Conservation (phyloP, 129 eudicot genomes). For the Pulicaria dysenterica region DNA sequence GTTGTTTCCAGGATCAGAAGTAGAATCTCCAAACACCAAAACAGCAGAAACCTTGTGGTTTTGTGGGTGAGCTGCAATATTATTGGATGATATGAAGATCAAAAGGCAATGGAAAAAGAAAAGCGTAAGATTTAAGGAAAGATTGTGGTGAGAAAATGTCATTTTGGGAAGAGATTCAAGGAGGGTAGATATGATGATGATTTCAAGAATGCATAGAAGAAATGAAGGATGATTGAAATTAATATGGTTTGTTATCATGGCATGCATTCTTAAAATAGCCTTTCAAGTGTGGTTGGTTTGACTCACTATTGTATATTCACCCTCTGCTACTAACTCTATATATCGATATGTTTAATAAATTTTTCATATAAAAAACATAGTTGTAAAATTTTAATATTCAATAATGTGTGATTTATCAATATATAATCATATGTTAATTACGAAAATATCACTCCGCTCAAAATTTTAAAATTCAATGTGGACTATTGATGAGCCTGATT, state of each 20-base stretch:
- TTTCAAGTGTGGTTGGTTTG: conserved; percentile 43
- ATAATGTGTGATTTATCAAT: no score
- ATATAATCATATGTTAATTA: no score
- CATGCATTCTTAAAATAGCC: conserved; percentile 34
- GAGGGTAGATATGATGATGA: conserved; percentile 32
- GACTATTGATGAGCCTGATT: no score
- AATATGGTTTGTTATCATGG: conserved; percentile 13
- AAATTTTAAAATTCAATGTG: no score
- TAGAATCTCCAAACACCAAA: conserved; percentile 79
- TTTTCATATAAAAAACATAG: neutral
- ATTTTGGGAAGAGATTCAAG: conserved; percentile 34
- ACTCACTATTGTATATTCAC: conserved; percentile 24
- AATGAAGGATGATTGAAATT: neutral
- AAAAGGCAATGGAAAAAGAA: conserved; percentile 17
- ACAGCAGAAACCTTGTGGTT: conserved; percentile 48
- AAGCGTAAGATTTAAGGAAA: conserved; percentile 12
- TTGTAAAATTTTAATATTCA: no score
- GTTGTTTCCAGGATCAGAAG: conserved; percentile 79
- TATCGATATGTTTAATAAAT: neutral
- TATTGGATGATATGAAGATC: conserved; percentile 30
- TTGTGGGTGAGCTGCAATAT: conserved; percentile 13
- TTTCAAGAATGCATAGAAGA: neutral
- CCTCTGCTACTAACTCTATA: neutral
- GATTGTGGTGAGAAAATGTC: conserved; percentile 4
- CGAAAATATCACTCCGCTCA: no score